These are phyloP conservation scores for Boeremia exigua DNA, from an alignment of 2,329 filamentous ascomycete genomes.

Conservation along the genomic window DNA sequence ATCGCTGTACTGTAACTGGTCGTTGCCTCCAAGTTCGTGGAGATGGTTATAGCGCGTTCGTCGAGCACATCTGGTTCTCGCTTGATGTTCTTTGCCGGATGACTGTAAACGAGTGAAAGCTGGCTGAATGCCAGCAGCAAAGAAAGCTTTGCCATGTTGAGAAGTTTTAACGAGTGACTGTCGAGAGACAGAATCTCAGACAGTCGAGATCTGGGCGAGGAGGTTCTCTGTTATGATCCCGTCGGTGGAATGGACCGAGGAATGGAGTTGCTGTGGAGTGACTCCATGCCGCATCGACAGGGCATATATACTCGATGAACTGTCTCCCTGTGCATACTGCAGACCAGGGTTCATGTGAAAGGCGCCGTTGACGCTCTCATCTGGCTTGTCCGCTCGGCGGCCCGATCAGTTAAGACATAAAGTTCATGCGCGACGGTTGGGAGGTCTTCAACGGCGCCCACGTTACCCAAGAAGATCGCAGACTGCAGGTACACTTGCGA, in stretches of 20 bases:
- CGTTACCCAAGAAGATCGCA: constrained; percentile 27
- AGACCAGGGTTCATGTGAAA: constrained; percentile 29
- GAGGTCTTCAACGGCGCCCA: constrained; percentile 24
- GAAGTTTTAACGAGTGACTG: constrained; percentile 17
- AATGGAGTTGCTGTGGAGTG: constrained; percentile 34
- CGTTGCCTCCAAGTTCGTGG: constrained; percentile 30
- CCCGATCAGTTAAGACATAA: constrained; percentile 25
- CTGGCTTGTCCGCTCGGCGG: constrained; percentile 29
- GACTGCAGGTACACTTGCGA: constrained; percentile 36
- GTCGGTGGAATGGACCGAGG: constrained; percentile 36
- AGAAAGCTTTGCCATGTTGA: constrained; percentile 37
- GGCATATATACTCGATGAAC: constrained; percentile 32
- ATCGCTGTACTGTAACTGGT: constrained; percentile 41
- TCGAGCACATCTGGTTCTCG: constrained; percentile 17
- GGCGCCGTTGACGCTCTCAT: constrained; percentile 25
- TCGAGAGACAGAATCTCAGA: constrained; percentile 25
- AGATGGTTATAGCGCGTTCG: constrained; percentile 33
- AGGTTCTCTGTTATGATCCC: constrained; percentile 8
- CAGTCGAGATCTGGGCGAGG: constrained; percentile 12
- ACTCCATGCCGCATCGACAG: constrained; percentile 19
- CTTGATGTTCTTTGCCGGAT: constrained; percentile 29
- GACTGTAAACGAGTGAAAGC: constrained; percentile 28
- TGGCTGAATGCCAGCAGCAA: constrained; percentile 34
- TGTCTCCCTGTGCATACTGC: constrained; percentile 6
- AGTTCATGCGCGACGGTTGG: constrained; percentile 29